Conservation (phyloP, 371 early-diverging fungal species). For the Syncephalis fuscata region DNA sequence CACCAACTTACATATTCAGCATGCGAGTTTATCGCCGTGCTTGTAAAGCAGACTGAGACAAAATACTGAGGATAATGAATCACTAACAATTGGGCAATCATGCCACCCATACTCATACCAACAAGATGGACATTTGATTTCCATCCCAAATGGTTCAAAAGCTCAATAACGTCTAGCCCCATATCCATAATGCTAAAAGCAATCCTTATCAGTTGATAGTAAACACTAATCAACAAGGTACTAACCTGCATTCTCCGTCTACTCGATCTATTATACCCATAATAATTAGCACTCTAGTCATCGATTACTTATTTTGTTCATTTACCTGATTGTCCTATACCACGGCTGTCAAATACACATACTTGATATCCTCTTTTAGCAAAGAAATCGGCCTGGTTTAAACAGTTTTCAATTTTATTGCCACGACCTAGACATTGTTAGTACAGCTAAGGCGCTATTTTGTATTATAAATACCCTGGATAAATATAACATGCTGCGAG, state of each 20-base stretch:
- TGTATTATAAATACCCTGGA: too few relatives aligned
- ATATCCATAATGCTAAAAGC: conserved; percentile 33
- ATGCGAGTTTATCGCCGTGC: conserved; percentile 9
- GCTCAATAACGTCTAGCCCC: conserved; percentile 41
- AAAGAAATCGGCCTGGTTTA: conserved; percentile 29
- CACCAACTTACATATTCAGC: background rate
- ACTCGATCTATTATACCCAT: background rate
- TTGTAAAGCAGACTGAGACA: conserved; percentile 21
- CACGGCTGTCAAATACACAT: conserved; percentile 66
- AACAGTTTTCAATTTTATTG: too few relatives aligned
- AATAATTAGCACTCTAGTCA: too few relatives aligned
- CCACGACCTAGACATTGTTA: too few relatives aligned
- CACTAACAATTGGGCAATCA: conserved; percentile 43
- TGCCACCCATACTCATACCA: conserved; percentile 71
- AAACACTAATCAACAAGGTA: conserved; percentile 4
- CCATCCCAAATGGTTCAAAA: conserved; percentile 50
- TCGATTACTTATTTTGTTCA: background rate
- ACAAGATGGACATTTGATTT: conserved; percentile 33
- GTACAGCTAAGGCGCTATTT: too few relatives aligned
- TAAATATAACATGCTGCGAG: too few relatives aligned
- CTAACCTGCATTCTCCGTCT: background rate
- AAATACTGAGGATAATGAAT: conserved; percentile 13
- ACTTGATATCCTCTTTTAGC: conserved; percentile 38
- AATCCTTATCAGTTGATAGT: background rate
- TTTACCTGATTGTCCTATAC: conserved; percentile 26